Base-by-base conservation (phyloP, 2,329 filamentous ascomycete genomes). In the Ceratocystis destructans region DNA sequence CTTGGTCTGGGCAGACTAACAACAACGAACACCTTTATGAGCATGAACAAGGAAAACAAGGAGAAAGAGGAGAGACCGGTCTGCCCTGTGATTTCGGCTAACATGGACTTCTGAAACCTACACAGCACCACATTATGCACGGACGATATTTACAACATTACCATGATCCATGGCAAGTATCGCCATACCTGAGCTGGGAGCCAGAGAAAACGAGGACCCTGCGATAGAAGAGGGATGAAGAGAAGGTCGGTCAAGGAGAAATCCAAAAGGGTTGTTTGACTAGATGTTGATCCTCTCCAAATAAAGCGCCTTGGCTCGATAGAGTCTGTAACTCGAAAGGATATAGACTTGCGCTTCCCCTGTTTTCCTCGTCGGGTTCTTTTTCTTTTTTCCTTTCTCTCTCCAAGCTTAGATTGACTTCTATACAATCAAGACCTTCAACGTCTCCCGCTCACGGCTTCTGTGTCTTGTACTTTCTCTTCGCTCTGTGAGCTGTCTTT, bases 401-500 rank as follows among this genome's bases (percentile, higher is more conserved):
- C 31, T 25, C 55, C 8, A 31, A 59, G 55, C 55, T 59, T 15
- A 37, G 33, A 31, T 59, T 37, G 55, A 37, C 53, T 53, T 65
- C 37, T 64, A 7, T 64, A 44, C 17, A 17, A 10, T 57, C 46
- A 50, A 64, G 53, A 28, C 57, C 33, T 64, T 57, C 46, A 3
- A 64, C 20, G n/a, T 53, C 55, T 59, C n/a, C 33, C 22, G 17
- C 22, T 37, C 28, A 37, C 55, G 55, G 55, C n/a, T 25, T 45
- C 48, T 33, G 20, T 61, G 55, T 31, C 55, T 50, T 65, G 12
- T 46, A 1, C n/a, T 25, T 41, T 41, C 12, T 41, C 44, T 61
- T 28, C 8, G 64, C 64, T 65, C 64, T 53, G 64, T 41, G 64
- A 65, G 55, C 64, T 61, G 55, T 28, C 57, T 48, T 37, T 65